A percentile compares a stretch with the other conserved stretches of the same genome.
Evolutionary conservation across 2,329 filamentous ascomycete genomes (phyloP).

Genomic region (Penicillium sp.): DNA sequence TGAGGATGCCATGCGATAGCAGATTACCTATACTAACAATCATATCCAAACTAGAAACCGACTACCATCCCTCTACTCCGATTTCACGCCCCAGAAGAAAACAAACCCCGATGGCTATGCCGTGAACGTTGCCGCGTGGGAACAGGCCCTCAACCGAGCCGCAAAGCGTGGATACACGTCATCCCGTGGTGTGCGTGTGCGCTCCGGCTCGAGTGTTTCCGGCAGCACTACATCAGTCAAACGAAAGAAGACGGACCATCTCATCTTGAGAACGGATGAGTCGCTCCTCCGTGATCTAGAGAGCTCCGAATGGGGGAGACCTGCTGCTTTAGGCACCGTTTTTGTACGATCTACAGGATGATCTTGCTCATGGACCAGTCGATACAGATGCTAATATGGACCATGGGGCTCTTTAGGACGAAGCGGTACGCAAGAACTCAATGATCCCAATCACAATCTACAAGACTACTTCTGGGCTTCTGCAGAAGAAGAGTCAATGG

Average conservation of each 20-base stretch:
- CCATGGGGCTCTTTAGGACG: slow-evolving; percentile 46
- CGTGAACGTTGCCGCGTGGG: slow-evolving; percentile 80
- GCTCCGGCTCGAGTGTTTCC: slow-evolving; percentile 12
- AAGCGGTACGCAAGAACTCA: slow-evolving; percentile 68
- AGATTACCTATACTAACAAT: slow-evolving; percentile 2
- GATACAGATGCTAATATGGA: neutral
- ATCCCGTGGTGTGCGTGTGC: slow-evolving; percentile 29
- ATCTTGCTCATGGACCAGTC: neutral
- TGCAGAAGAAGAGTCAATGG: slow-evolving; percentile 70
- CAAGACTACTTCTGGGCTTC: slow-evolving; percentile 62
- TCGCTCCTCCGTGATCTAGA: slow-evolving; percentile 71
- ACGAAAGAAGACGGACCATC: slow-evolving; percentile 44
- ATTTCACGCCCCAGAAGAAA: slow-evolving; percentile 72
- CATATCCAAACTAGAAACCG: slow-evolving; percentile 60
- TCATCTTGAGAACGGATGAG: slow-evolving; percentile 58
- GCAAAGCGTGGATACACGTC: slow-evolving; percentile 63
- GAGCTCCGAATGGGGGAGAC: slow-evolving; percentile 75
- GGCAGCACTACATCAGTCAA: neutral
- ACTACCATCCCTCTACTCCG: slow-evolving; percentile 83
- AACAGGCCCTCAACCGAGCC: slow-evolving; percentile 69
- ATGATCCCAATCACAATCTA: slow-evolving; percentile 74
- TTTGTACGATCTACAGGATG: slow-evolving; percentile 51
- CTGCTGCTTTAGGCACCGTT: slow-evolving; percentile 76
- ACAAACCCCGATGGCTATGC: slow-evolving; percentile 83
- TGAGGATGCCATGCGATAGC: neutral